A percentile compares a stretch with the other conserved stretches of the same genome.
Conservation (phyloP, 129 eudicot species). For the Apium graveolens region DNA sequence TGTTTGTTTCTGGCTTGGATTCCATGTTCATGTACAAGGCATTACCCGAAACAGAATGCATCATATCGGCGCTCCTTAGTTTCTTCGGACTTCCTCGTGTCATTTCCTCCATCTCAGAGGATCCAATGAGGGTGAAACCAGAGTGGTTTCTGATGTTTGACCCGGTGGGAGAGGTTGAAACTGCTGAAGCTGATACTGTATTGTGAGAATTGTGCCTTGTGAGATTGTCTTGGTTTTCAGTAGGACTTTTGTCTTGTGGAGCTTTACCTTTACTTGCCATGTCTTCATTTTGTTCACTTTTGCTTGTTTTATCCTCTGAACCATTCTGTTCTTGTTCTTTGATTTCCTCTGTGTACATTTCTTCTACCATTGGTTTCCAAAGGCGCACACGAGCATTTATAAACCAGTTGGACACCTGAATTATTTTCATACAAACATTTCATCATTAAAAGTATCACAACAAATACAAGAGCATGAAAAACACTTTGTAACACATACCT, state of each 20-base stretch:
- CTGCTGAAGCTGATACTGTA: constrained; percentile 29
- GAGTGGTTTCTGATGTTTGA: constrained; percentile 37
- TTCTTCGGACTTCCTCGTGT: constrained; percentile 69
- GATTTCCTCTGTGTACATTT: constrained; percentile 79
- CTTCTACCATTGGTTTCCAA: constrained; percentile 98
- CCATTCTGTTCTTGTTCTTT: constrained; percentile 66
- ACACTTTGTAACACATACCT: background rate
- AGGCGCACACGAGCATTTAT: constrained; percentile 88
- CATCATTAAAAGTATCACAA: background rate
- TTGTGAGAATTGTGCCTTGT: constrained; percentile 19
- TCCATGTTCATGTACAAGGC: constrained; percentile 23
- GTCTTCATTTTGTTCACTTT: constrained; percentile 43
- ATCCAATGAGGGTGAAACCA: constrained; percentile 45
- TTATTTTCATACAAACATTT: background rate
- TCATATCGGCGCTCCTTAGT: constrained; percentile 36
- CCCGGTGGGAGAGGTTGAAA: constrained; percentile 27
- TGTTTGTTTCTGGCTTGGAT: constrained; percentile 16
- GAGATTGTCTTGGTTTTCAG: constrained; percentile 33
- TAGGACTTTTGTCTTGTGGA: constrained; percentile 27
- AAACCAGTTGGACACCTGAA: constrained; percentile 89
- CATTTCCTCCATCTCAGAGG: constrained; percentile 64
- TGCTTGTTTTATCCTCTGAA: constrained; percentile 41
- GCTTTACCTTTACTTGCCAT: constrained; percentile 29
- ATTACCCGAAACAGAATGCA: constrained; percentile 19
- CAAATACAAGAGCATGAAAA: background rate